Evolutionary conservation across 1,284 basidiomycete species (phyloP).

Genomic region (Papiliotrema laurentii): DNA sequence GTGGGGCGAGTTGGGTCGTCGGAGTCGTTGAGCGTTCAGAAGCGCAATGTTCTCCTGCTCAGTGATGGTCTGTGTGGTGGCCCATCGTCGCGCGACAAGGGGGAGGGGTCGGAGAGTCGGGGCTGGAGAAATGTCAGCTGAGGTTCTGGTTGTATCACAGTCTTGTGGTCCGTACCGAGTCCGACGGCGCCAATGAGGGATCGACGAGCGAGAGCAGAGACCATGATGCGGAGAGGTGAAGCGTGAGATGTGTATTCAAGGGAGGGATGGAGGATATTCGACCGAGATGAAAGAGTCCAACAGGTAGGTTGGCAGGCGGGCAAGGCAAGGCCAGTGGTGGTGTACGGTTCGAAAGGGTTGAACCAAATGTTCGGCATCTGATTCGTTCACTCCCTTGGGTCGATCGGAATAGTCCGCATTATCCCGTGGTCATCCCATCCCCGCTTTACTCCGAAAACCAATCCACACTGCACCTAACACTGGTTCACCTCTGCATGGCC

Average conservation of each 20-base stretch:
- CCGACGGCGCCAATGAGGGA: constrained; percentile 3
- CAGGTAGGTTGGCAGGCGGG: neutral
- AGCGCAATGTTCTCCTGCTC: constrained; percentile 47
- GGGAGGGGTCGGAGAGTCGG: constrained; percentile 1
- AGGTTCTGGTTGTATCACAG: neutral
- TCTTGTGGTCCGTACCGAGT: neutral
- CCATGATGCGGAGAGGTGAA: no score
- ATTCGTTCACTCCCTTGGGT: no score
- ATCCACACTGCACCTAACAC: no score
- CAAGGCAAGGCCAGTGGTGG: neutral
- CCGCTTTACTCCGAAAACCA: no score
- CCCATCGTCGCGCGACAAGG: constrained; percentile 8
- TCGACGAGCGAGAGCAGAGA: constrained; percentile 3
- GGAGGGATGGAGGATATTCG: neutral
- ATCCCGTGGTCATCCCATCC: no score
- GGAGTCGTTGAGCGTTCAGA: constrained; percentile 78
- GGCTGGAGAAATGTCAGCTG: constrained; percentile 1
- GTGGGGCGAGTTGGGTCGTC: constrained; percentile 84
- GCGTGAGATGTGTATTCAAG: neutral
- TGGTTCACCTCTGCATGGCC: no score
- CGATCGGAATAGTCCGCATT: no score
- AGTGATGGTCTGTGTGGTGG: constrained; percentile 33
- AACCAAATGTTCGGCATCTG: neutral
- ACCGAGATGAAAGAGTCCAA: neutral
- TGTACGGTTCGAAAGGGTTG: no score